Conservation (phyloP, 73 alveolate species). For the Blepharisma japonicum region DNA sequence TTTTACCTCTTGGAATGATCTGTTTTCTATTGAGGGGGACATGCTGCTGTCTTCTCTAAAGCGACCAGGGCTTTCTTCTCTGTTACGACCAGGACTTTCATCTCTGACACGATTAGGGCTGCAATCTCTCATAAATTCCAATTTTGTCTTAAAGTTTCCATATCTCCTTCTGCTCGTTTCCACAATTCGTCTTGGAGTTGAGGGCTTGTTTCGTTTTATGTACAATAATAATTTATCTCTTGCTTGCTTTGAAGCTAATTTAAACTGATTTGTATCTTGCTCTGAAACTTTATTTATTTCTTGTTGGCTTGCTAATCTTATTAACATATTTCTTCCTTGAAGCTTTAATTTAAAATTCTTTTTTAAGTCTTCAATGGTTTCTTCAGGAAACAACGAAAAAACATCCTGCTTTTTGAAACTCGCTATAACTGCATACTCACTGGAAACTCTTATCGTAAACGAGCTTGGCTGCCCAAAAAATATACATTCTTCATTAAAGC, state of each 20-base stretch:
- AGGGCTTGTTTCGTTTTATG: not conserved
- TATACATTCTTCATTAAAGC: not conserved
- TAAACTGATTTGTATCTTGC: not conserved
- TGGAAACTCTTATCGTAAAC: constrained; percentile 7
- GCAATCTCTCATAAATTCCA: not conserved
- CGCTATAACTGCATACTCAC: constrained; percentile 4
- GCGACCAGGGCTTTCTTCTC: too few species aligned
- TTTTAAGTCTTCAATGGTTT: not conserved
- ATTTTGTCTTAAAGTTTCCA: not conserved
- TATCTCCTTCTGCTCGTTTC: not conserved
- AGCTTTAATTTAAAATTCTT: not conserved
- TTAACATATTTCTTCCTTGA: not conserved
- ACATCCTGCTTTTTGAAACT: not conserved
- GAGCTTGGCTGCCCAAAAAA: not conserved
- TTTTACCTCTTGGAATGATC: too few species aligned
- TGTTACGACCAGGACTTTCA: too few species aligned
- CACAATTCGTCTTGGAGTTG: not conserved
- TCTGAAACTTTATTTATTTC: not conserved
- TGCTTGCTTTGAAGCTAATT: not conserved
- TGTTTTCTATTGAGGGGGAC: too few species aligned
- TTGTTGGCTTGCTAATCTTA: not conserved
- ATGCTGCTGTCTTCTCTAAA: too few species aligned
- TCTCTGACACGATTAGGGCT: too few species aligned
- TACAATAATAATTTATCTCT: not conserved
- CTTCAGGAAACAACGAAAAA: not conserved